phyloP scores from a whole-genome alignment of 1,284 basidiomycete species.

The Psilocybe mexicana region DNA sequence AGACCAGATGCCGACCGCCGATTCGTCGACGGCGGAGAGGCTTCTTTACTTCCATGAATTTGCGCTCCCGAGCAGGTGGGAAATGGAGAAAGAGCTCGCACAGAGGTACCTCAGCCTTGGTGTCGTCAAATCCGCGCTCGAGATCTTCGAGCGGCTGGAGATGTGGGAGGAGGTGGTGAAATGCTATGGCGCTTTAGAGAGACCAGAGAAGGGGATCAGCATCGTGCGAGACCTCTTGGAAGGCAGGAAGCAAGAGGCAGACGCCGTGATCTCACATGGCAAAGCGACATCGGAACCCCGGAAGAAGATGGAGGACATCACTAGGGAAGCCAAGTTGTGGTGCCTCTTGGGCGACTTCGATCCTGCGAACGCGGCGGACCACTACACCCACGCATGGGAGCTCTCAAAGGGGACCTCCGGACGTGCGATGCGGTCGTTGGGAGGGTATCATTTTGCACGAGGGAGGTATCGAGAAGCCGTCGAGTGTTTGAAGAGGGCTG shows the following conservation, averaged over 20 bases:
- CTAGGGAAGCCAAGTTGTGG: slow-evolving; percentile 91
- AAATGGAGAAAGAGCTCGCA: slow-evolving; percentile 88
- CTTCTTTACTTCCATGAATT: slow-evolving; percentile 79
- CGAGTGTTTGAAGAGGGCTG: slow-evolving; percentile 70
- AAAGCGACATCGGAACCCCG: slow-evolving; percentile 48
- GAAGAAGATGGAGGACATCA: slow-evolving; percentile 55
- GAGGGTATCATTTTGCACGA: slow-evolving; percentile 78
- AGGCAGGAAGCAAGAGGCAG: slow-evolving; percentile 81
- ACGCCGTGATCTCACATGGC: slow-evolving; percentile 65
- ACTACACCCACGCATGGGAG: slow-evolving; percentile 87
- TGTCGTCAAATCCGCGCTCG: slow-evolving; percentile 83
- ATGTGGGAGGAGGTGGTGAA: slow-evolving; percentile 96
- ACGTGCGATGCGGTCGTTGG: slow-evolving; percentile 89
- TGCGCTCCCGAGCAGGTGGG: slow-evolving; percentile 86
- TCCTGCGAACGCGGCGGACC: slow-evolving; percentile 59
- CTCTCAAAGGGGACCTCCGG: slow-evolving; percentile 80
- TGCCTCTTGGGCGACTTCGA: slow-evolving; percentile 95
- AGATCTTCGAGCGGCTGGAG: slow-evolving; percentile 90
- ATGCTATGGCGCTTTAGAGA: slow-evolving; percentile 82
- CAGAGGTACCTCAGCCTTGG: slow-evolving; percentile 80
- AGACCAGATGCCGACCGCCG: slow-evolving; percentile 91
- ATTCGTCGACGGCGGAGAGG: slow-evolving; percentile 70
- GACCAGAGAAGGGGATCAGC: slow-evolving; percentile 70
- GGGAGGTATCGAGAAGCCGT: slow-evolving; percentile 67
- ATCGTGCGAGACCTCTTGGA: slow-evolving; percentile 85